Evolutionary conservation across 1,284 basidiomycete genomes (phyloP), one percentile per base, ranked within the genome.

Genomic region (Apiotrichum gamsii): DNA sequence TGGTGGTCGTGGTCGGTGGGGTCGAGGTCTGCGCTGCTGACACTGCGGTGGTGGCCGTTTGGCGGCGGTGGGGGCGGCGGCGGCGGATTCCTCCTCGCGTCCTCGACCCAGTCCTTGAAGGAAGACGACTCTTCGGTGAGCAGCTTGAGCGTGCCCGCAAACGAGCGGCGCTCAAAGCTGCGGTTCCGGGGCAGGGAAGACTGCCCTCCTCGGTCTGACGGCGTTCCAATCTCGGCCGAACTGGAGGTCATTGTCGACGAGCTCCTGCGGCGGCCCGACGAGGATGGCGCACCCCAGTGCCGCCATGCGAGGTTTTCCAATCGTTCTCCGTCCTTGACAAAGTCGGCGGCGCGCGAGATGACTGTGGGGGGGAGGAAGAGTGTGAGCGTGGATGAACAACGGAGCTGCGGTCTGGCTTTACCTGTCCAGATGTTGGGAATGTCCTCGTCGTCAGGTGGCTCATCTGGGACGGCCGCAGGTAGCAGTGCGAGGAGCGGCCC

Each of bases 21-120:
- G 44, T 20, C 21, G 21, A 19, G 16, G 36, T 18, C 13, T 32
- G 18, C 19, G 28, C 2, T 8, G 24, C n/a, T 4, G 24, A 20
- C 25, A 18, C 19, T 9, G 16, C 6, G 13, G 38, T 4, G n/a
- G 10, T 30, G 21, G 31, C 30, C 21, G 15, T 33, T 31, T 23
- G 30, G 31, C 40, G n/a, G 8, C 20, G 16, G 25, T 23, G 16
- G n/a, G 37, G 11, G n/a, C n/a, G n/a, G n/a, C n/a, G 16, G 13
- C 14, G 16, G 5, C 19, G 52, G 40, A n/a, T 54, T 38, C 21
- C 40, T 50, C 34, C 64, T 59, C n/a, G 68, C 68, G 40, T 65
- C 67, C 35, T 55, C 57, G n/a, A 70, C 62, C 68, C 68, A 70
- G 43, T 70, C 67, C 45, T 62, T 67, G 50, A 70, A 69, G 33